Base-by-base conservation (phyloP, 352 stramenopile species). In the Plasmopara halstedii region DNA sequence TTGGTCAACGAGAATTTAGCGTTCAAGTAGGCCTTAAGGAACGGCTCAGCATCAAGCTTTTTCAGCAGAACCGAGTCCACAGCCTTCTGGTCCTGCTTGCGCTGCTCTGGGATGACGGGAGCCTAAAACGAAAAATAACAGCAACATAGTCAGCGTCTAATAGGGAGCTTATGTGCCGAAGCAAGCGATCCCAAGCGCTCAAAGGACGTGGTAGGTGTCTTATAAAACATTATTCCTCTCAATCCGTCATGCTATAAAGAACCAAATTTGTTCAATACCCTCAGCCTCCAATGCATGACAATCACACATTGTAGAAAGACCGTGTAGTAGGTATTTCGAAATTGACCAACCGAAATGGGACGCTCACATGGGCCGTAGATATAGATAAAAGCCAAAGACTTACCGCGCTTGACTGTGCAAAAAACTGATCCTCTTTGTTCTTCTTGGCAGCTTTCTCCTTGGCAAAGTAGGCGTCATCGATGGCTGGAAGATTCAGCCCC, bases 1-100 rank as follows among this genome's bases (percentile, higher is more conserved):
- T 98, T 98, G 56, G 74, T 96, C 42, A 99, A 74, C 56, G 88
- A 94, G 80, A 99, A 99, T 65, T 96, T 97, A 39, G 93, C 93
- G 58, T 97, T 95, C 57, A 99, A 70, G 89, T 99, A 99, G 42
- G 83, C 88, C 76, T 98, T 98, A 59, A 99, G 81, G 81, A 98
- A 94, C 36, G 83, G 75, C 53, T 91, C 84, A 31, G 72, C 73
- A 46, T 88, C 82, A 35, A 94, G 61, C 62, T 84, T 82, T 73
- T 92, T 93, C 42, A 88, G 47, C 45, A 97, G 64, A 36, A 73
- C 83, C 39, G 76, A 87, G 77, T 99, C 97, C 35, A 99, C 95
- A 41, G 82, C 79, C 79, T 98, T 97, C 84, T 99, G 96, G 73
- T 98, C 95, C 52, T 91, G 97, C 87, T 99, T 99, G 64, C 91